phyloP scores from a whole-genome alignment of 2,329 filamentous ascomycete species.

The Curvularia eragrostidis region DNA sequence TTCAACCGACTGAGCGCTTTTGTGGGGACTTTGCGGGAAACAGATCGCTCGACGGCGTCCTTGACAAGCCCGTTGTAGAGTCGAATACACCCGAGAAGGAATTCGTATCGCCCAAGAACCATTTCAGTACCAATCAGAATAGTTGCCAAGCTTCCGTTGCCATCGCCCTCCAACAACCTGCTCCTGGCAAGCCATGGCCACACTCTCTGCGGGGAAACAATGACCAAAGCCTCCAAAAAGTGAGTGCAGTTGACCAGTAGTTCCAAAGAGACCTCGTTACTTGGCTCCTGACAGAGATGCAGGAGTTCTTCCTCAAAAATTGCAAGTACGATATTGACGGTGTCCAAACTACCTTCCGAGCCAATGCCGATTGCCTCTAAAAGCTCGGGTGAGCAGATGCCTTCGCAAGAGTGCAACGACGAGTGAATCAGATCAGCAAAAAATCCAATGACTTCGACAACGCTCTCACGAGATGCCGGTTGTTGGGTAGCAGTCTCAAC shows the following conservation, averaged over 20 bases:
- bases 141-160: slow-evolving; percentile 75
- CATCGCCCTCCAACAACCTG: slow-evolving; percentile 77
- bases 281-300: slow-evolving; percentile 59
- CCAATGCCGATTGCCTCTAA: slow-evolving; percentile 44
- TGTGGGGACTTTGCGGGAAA: slow-evolving; percentile 67
- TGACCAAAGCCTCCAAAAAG: slow-evolving; percentile 76
- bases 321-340: slow-evolving; percentile 81
- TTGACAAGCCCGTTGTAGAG: slow-evolving; percentile 79
- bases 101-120: slow-evolving; percentile 74
- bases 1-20: slow-evolving; percentile 60
- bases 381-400: slow-evolving; percentile 38
- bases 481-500: slow-evolving; percentile 56
- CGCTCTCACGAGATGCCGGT: slow-evolving; percentile 64
- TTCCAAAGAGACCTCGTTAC: slow-evolving; percentile 67
- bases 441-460: slow-evolving; percentile 75
- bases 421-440: slow-evolving; percentile 71
- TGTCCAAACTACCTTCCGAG: slow-evolving; percentile 67
- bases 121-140: slow-evolving; percentile 86
- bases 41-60: slow-evolving; percentile 73
- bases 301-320: slow-evolving; percentile 76
- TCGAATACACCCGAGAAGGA: slow-evolving; percentile 74
- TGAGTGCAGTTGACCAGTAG: slow-evolving; percentile 78
- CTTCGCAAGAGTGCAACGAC: slow-evolving; percentile 40
- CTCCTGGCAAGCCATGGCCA: slow-evolving; percentile 90
- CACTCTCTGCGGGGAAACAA: slow-evolving; percentile 77